These are phyloP conservation scores for Chalciporus pseudorubinellus DNA, from an alignment of 768 basidiomycete genomes.

Conservation along the genomic window DNA sequence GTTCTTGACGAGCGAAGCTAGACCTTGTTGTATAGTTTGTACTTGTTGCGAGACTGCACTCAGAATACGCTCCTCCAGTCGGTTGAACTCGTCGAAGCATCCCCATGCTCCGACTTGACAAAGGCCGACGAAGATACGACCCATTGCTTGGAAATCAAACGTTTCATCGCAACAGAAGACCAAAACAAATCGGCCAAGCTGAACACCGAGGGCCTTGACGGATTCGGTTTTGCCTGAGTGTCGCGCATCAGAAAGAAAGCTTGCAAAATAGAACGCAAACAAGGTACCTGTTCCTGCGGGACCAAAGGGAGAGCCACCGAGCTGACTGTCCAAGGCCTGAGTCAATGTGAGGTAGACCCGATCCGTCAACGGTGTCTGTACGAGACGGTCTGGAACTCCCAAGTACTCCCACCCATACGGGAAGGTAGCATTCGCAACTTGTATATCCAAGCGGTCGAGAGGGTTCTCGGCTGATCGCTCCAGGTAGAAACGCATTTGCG, in stretches of 20 bases:
- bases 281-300: conserved; percentile 90
- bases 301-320: conserved; percentile 97
- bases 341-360: conserved; percentile 95
- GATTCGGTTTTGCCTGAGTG: conserved; percentile 92
- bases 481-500: conserved; percentile 98
- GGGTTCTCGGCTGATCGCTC: conserved; percentile 69
- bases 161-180: conserved; percentile 99
- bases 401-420: conserved; percentile 99
- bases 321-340: conserved; percentile 90
- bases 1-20: conserved; percentile 78
- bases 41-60: conserved; percentile 99
- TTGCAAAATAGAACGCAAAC: background rate
- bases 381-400: conserved; percentile 93
- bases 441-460: conserved; percentile 75
- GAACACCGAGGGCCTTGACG: conserved; percentile 96
- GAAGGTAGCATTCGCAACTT: conserved; percentile 88
- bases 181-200: conserved; percentile 96
- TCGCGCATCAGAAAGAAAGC: conserved; percentile 3
- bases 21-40: conserved; percentile 95
- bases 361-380: conserved; percentile 97
- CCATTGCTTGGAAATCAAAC: conserved; percentile 99
- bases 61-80: conserved; percentile 95
- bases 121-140: conserved; percentile 96
- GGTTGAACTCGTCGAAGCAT: conserved; percentile 97
- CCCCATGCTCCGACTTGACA: conserved; percentile 99